A percentile compares a stretch with the other conserved stretches of the same genome.
These are phyloP conservation scores for Malus sieversii DNA, from an alignment of 306 rosid species.

Conservation along the genomic window DNA sequence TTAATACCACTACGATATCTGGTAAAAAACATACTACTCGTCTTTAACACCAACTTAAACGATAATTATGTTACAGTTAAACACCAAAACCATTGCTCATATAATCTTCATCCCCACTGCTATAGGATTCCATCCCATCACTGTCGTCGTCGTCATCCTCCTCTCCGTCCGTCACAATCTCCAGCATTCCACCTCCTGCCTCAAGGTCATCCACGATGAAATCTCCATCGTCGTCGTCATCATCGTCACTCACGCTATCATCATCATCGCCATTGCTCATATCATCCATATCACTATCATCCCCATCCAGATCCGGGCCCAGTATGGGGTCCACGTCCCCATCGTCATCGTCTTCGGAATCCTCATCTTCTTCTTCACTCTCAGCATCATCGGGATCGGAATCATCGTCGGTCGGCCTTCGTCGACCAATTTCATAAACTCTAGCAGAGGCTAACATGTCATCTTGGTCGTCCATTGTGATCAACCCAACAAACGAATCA, in stretches of 20 bases:
- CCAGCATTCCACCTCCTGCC: slow-evolving; percentile 60
- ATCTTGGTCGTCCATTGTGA: slow-evolving; percentile 93
- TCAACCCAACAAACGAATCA: slow-evolving; percentile 88
- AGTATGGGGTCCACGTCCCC: slow-evolving; percentile 51
- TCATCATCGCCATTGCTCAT: slow-evolving; percentile 57
- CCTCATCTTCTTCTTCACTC: slow-evolving; percentile 85
- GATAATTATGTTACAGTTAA: slow-evolving; percentile 23
- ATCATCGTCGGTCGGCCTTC: slow-evolving; percentile 89
- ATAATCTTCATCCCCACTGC: slow-evolving; percentile 73
- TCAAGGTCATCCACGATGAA: slow-evolving; percentile 61
- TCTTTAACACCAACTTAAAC: neutral
- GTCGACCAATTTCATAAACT: slow-evolving; percentile 83
- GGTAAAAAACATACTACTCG: neutral
- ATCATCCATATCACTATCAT: slow-evolving; percentile 69
- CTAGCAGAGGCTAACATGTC: slow-evolving; percentile 92
- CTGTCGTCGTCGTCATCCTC: slow-evolving; percentile 83
- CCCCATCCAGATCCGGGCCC: slow-evolving; percentile 80
- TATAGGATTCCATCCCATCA: slow-evolving; percentile 42
- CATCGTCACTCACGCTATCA: slow-evolving; percentile 56
- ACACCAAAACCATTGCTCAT: slow-evolving; percentile 52
- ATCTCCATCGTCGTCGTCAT: slow-evolving; percentile 64
- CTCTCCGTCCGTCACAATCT: slow-evolving; percentile 61
- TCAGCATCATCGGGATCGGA: slow-evolving; percentile 98
- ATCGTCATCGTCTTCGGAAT: slow-evolving; percentile 47
- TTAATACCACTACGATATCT: slow-evolving; percentile 26